phyloP scores from a whole-genome alignment of 2,329 filamentous ascomycete species.

The Aspergillus sp. region DNA sequence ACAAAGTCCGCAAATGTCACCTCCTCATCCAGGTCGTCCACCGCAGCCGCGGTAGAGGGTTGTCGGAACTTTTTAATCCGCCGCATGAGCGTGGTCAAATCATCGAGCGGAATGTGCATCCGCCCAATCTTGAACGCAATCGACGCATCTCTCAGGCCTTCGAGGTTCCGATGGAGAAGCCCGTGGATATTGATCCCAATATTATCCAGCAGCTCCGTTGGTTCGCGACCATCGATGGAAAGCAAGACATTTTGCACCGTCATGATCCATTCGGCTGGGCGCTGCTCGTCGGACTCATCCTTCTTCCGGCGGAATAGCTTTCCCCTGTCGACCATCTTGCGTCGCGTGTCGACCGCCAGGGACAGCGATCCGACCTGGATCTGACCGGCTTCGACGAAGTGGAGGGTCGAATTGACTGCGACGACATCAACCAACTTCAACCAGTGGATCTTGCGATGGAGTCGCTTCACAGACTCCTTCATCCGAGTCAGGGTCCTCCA shows the following conservation, averaged over 20 bases:
- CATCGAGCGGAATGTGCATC: constrained; percentile 86
- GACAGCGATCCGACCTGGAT: constrained; percentile 82
- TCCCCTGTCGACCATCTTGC: constrained; percentile 86
- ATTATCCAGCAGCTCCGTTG: constrained; percentile 84
- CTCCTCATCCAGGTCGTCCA: constrained; percentile 52
- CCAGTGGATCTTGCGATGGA: constrained; percentile 87
- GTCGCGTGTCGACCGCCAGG: constrained; percentile 83
- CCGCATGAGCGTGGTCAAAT: constrained; percentile 57
- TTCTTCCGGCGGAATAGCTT: constrained; percentile 82
- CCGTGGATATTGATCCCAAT: constrained; percentile 88
- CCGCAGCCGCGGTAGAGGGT: constrained; percentile 31
- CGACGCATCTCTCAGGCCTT: constrained; percentile 85
- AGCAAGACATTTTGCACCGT: constrained; percentile 83
- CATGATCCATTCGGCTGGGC: constrained; percentile 92
- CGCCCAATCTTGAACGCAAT: constrained; percentile 88
- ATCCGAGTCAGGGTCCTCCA: constrained; percentile 76
- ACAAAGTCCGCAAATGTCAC: constrained; percentile 71
- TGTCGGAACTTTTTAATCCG: constrained; percentile 35
- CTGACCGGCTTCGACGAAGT: constrained; percentile 76
- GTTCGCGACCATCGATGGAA: constrained; percentile 78
- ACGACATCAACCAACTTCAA: constrained; percentile 86
- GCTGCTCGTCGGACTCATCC: constrained; percentile 60
- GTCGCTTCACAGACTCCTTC: constrained; percentile 80
- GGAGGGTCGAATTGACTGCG: constrained; percentile 74
- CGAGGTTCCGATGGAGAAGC: constrained; percentile 77